Evolutionary conservation across 495 filamentous ascomycete genomes (phyloP).

Genomic region (Aspergillus indologenus): DNA sequence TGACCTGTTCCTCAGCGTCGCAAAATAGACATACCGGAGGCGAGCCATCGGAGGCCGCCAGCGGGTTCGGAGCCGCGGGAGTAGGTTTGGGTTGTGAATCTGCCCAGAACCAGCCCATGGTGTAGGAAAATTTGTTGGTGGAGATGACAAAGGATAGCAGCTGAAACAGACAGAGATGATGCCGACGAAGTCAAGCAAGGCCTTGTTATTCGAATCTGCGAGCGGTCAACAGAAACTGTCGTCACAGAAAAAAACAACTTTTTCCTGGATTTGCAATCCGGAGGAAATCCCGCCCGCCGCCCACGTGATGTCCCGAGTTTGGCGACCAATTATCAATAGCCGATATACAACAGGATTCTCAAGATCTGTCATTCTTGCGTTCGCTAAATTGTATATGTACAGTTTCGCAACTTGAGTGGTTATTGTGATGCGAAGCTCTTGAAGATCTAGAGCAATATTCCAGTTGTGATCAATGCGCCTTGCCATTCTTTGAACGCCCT

Average conservation of each 20-base stretch:
- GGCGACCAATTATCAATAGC: background rate
- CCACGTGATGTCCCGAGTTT: background rate
- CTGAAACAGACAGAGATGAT: background rate
- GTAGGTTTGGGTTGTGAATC: conserved; percentile 52
- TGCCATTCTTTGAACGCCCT: background rate
- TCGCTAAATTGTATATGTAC: background rate
- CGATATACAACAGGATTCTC: background rate
- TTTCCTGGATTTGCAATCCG: background rate
- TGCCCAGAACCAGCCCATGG: conserved; percentile 99
- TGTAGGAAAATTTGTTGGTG: conserved; percentile 8
- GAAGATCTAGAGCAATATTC: background rate
- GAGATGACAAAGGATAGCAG: background rate
- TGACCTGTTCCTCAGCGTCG: background rate
- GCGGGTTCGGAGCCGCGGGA: conserved; percentile 43
- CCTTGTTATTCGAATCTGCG: background rate
- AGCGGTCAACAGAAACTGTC: background rate
- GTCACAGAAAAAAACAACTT: conserved; percentile 1
- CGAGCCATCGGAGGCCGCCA: conserved; percentile 34
- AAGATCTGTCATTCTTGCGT: background rate
- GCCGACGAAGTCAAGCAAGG: background rate
- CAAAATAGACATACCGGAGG: conserved; percentile 56
- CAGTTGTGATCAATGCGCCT: background rate
- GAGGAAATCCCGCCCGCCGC: conserved; percentile 1
- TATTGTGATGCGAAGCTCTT: background rate
- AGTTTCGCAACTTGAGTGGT: background rate